Percentiles rank a stretch among this genome's conserved stretches.
phyloP scores from a whole-genome alignment of 2,329 filamentous ascomycete genomes.

The Phymatotrichopsis omnivora region DNA sequence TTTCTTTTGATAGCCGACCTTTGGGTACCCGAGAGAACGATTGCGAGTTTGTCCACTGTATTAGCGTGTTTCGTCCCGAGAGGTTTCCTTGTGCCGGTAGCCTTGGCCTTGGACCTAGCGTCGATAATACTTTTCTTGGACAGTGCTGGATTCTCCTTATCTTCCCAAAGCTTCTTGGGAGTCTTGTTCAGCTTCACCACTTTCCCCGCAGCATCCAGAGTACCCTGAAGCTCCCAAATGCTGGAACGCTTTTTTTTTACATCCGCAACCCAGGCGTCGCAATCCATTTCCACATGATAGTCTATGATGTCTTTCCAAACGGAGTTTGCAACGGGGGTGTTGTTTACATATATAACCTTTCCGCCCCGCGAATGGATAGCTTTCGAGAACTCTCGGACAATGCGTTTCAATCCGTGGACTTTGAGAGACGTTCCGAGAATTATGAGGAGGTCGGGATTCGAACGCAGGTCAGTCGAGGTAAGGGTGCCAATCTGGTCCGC shows the following conservation, averaged over 20 bases:
- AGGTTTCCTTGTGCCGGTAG: constrained; percentile 15
- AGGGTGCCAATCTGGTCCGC: constrained; percentile 58
- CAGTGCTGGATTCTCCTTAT: constrained; percentile 6
- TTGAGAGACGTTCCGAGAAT: constrained; percentile 61
- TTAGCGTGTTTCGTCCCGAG: constrained; percentile 13
- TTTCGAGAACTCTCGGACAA: constrained; percentile 62
- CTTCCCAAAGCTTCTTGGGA: background rate
- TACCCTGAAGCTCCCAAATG: constrained; percentile 41
- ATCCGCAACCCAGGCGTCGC: constrained; percentile 60
- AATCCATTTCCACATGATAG: constrained; percentile 66
- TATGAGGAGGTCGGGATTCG: constrained; percentile 56
- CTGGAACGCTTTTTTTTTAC: constrained; percentile 49
- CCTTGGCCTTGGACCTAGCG: constrained; percentile 13
- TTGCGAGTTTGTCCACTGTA: constrained; percentile 1
- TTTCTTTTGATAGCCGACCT: background rate
- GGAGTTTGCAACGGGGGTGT: constrained; percentile 61
- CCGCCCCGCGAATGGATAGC: constrained; percentile 55
- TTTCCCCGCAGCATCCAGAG: constrained; percentile 16
- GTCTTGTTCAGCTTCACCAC: constrained; percentile 18
- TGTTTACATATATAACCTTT: constrained; percentile 63
- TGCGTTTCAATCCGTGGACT: constrained; percentile 60
- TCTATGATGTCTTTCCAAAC: constrained; percentile 64
- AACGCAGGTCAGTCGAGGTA: constrained; percentile 53
- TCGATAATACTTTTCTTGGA: constrained; percentile 10
- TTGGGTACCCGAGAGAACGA: constrained; percentile 5